These are phyloP conservation scores for Aspergillus mulundensis DNA, from an alignment of 495 filamentous ascomycete genomes.

Conservation along the genomic window DNA sequence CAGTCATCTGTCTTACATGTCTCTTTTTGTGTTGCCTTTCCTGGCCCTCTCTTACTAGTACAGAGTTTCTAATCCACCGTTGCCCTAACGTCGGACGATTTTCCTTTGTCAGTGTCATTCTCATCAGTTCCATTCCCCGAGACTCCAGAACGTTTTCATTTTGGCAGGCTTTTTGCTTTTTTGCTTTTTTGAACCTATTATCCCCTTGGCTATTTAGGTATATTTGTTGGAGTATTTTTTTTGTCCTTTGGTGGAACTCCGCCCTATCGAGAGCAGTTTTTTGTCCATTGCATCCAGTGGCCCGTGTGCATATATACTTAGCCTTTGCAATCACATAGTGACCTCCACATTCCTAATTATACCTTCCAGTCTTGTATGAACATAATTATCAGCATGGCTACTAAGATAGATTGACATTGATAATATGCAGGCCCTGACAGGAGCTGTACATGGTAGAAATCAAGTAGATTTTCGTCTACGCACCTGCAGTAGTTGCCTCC, in stretches of 20 bases:
- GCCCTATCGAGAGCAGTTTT: slow-evolving; percentile 4
- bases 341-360: background rate
- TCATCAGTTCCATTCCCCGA: slow-evolving; percentile 10
- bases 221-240: slow-evolving; percentile 8
- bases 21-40: slow-evolving; percentile 19
- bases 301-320: slow-evolving; percentile 16
- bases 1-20: slow-evolving; percentile 6
- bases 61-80: slow-evolving; percentile 16
- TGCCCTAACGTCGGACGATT: slow-evolving; percentile 28
- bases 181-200: slow-evolving; percentile 11
- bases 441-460: background rate
- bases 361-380: too few relatives aligned
- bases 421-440: too few relatives aligned
- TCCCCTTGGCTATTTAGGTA: slow-evolving; percentile 10
- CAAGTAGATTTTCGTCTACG: background rate
- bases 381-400: too few relatives aligned
- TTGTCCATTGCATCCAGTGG: slow-evolving; percentile 20
- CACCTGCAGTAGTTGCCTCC: background rate
- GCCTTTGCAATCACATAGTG: slow-evolving; percentile 5
- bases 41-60: slow-evolving; percentile 4
- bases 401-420: too few relatives aligned
- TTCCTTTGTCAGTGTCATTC: slow-evolving; percentile 29
- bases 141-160: slow-evolving; percentile 14
- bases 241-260: background rate
- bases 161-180: slow-evolving; percentile 23